Percentiles rank a stretch among this genome's conserved stretches.
Conservation (phyloP, 2,329 filamentous ascomycete genomes). For the Talaromyces sp. region DNA sequence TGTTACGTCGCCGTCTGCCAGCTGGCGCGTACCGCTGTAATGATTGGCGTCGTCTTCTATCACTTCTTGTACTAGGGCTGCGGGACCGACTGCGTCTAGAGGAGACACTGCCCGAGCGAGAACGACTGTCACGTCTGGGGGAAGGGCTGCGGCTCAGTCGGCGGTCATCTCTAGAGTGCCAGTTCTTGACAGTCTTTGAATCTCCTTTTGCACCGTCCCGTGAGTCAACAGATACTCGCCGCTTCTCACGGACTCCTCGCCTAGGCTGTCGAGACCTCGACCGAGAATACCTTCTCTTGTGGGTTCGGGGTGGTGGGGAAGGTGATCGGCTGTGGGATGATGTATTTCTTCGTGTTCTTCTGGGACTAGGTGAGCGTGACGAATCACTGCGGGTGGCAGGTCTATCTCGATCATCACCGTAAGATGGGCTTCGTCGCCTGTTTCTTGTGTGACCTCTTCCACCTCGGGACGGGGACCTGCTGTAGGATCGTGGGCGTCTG, state of each 20-base stretch:
- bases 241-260: slow-evolving; percentile 30
- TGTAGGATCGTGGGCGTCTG: slow-evolving; percentile 27
- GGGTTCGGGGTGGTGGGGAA: slow-evolving; percentile 28
- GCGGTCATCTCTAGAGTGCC: slow-evolving; percentile 36
- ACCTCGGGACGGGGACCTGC: slow-evolving; percentile 37
- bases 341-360: slow-evolving; percentile 39
- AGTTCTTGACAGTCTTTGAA: slow-evolving; percentile 46
- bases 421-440: slow-evolving; percentile 32
- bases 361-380: slow-evolving; percentile 53
- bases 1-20: slow-evolving; percentile 36
- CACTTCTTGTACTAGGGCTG: slow-evolving; percentile 26
- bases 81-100: slow-evolving; percentile 26
- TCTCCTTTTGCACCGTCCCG: slow-evolving; percentile 35
- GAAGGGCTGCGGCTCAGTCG: slow-evolving; percentile 33
- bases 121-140: slow-evolving; percentile 17
- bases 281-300: slow-evolving; percentile 30
- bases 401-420: slow-evolving; percentile 44
- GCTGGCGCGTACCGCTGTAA: slow-evolving; percentile 41
- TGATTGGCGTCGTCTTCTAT: slow-evolving; percentile 40
- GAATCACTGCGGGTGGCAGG: slow-evolving; percentile 44
- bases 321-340: slow-evolving; percentile 34
- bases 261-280: slow-evolving; percentile 27
- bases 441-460: slow-evolving; percentile 29
- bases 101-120: slow-evolving; percentile 38
- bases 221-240: slow-evolving; percentile 40